These are phyloP conservation scores for Apiotrichum akiyoshidainum DNA, from an alignment of 1,284 basidiomycete species.

Conservation along the genomic window DNA sequence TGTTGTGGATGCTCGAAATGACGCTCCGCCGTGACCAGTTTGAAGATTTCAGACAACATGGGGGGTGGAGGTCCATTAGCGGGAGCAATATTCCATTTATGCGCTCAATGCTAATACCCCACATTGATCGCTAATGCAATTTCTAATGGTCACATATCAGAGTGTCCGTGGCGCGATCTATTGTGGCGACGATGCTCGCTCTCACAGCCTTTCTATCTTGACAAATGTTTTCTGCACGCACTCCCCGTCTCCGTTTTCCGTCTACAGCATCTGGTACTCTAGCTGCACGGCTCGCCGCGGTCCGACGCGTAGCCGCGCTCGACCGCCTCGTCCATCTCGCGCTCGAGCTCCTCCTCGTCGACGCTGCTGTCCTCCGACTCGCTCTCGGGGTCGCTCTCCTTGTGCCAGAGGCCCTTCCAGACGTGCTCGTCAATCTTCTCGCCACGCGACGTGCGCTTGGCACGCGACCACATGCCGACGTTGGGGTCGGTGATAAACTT, in stretches of 20 bases:
- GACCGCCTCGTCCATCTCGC: slow-evolving; percentile 25
- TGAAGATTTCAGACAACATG: slow-evolving; percentile 6
- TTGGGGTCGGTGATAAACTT: slow-evolving; percentile 88
- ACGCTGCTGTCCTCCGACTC: slow-evolving; percentile 14
- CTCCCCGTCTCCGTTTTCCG: neutral
- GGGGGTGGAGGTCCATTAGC: neutral
- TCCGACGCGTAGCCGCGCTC: slow-evolving; percentile 24
- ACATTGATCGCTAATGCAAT: neutral
- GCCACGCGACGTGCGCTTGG: slow-evolving; percentile 50
- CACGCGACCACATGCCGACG: slow-evolving; percentile 64
- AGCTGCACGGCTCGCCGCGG: slow-evolving; percentile 5
- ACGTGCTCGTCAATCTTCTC: slow-evolving; percentile 38
- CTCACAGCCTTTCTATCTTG: neutral
- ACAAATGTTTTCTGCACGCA: neutral
- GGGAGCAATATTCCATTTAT: slow-evolving; percentile 1
- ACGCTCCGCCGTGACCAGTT: neutral
- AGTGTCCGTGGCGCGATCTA: neutral
- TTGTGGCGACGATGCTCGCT: neutral
- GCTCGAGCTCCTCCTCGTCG: slow-evolving; percentile 16
- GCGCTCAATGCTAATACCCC: no score
- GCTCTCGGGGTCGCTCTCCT: slow-evolving; percentile 4
- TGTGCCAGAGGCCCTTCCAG: slow-evolving; percentile 30
- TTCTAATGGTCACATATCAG: neutral
- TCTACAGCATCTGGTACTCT: neutral
- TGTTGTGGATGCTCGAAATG: neutral